Evolutionary conservation across 371 early-diverging fungal species (phyloP), one percentile per base, ranked within the genome.

Genomic region (Actinomortierella wolfii): DNA sequence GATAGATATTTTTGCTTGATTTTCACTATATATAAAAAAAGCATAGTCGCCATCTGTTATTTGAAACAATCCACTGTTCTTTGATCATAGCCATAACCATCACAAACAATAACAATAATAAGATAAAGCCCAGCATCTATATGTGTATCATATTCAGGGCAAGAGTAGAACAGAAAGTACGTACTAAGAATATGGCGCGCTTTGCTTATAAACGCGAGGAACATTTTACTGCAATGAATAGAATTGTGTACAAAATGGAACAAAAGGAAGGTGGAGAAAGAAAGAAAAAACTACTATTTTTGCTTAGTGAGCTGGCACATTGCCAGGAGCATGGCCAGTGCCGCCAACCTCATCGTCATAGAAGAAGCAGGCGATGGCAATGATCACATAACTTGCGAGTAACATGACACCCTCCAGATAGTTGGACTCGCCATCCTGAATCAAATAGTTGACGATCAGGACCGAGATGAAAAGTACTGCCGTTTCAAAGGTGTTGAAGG

Each of bases 371-470:
- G 91, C 86, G 11, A 91, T 79, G 7, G 90, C 94, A 51, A 94
- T 83, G 39, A 94, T 86, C 28, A 83, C 44, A 68, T 93, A 94
- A 0, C 88, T 78, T 0, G 82, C 79, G 8, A 94, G 71, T 20
- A 96, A 77, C 83, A 95, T 84, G 18, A 84, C 61, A 9, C 96
- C 95, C 78, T 94, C 94, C n/a, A 95, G 67, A 93, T 92, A 91
- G 59, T 92, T 90, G 47, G 89, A 89, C 64, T 86, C 80, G 18
- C 91, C 90, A 63, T 91, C 90, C 79, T 80, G 83, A 64, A 93
- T 87, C 20, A 92, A 68, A 70, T 92, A 92, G 74, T 89, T 93
- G 59, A 89, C 90, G 59, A 94, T 86, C 56, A 94, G 81, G 17
- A 95, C 92, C 4, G 93, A 79, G 47, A 92, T 83, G 67, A 95